Base-by-base conservation (phyloP, 805 yeast species). In the Starmerella etchellsii region DNA sequence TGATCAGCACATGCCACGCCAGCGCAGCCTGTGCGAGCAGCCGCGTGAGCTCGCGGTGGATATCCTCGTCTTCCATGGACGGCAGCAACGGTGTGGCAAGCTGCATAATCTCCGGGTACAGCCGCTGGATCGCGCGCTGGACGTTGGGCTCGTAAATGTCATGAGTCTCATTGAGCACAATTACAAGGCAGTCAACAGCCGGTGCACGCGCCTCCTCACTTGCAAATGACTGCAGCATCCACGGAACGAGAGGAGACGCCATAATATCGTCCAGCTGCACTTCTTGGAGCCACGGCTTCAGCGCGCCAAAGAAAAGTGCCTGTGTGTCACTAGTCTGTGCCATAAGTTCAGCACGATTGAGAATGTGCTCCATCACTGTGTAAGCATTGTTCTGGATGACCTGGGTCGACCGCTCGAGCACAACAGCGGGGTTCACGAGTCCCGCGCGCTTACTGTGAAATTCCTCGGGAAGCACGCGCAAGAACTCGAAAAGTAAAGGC, bases 1-100 rank as follows among this genome's bases (percentile, higher is more conserved):
- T 84, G 37, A 91, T 75, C 26, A 81, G 66, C 26, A 81, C 81
- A 60, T 84, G 91, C 98, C 98, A 91, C 1, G 94, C 72, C 61
- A 85, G 96, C 42, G 94, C 95, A 2, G 96, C 94, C 52, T 85
- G 94, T 6, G 85, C 81, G 57, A 81, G 82, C 32, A 91, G 58
- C 53, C 91, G 40, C 14, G 55, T 51, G 42, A 50, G 35, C 34
- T 49, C 51, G n/a, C 54, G 31, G 32, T 50, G 54, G 25, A 52
- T 31, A 26, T 50, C 53, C 31, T 50, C 44, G n/a, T 41, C 47
- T 9, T 36, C 42, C 31, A 48, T 47, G 22, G 40, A 44, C 11
- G 39, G 39, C 29, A 34, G 15, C 25, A 35, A 37, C 21, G 29
- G 22, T 15, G 36, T 27, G 10, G 42, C 41, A 8, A 50, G 42